These are phyloP conservation scores for Didymosphaeria variabile DNA, from an alignment of 2,329 filamentous ascomycete genomes.

Conservation along the genomic window DNA sequence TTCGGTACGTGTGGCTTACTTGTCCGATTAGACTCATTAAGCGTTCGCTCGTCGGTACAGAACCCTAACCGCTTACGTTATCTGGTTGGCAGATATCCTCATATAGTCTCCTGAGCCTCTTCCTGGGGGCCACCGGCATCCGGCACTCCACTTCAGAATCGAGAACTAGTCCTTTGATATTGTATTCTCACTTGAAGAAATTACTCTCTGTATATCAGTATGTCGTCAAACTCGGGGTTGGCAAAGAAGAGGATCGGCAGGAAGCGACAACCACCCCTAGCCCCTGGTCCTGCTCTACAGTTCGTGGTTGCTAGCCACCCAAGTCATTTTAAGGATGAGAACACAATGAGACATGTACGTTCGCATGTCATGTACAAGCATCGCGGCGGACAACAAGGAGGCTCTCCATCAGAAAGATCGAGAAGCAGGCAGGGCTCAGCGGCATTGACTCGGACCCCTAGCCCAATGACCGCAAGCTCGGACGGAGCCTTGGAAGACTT, in stretches of 20 bases:
- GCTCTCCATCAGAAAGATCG: slow-evolving; percentile 26
- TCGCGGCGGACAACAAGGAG: slow-evolving; percentile 29
- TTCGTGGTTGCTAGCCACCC: slow-evolving; percentile 48
- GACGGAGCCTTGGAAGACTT: slow-evolving; percentile 25
- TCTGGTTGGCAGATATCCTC: not conserved
- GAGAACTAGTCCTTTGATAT: not conserved
- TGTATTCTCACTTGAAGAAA: not conserved
- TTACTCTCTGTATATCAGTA: slow-evolving; percentile 11
- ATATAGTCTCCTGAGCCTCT: slow-evolving; percentile 13
- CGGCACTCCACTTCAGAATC: not conserved
- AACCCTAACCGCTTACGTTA: slow-evolving; percentile 13
- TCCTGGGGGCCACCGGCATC: not conserved
- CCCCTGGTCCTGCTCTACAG: slow-evolving; percentile 41
- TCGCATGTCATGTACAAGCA: slow-evolving; percentile 51
- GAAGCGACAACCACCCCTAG: slow-evolving; percentile 43
- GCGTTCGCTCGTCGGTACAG: slow-evolving; percentile 9
- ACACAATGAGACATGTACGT: slow-evolving; percentile 45
- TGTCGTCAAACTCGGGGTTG: slow-evolving; percentile 33
- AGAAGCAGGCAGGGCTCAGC: slow-evolving; percentile 26
- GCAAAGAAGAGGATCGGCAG: slow-evolving; percentile 39
- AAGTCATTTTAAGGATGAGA: slow-evolving; percentile 41
- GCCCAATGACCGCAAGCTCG: slow-evolving; percentile 28
- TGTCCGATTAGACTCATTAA: not conserved
- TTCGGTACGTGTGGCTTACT: slow-evolving; percentile 11
- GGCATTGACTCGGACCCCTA: slow-evolving; percentile 31